A percentile compares a stretch with the other conserved stretches of the same genome.
phyloP scores from a whole-genome alignment of 495 filamentous ascomycete genomes.

The Neurospora pannonica region DNA sequence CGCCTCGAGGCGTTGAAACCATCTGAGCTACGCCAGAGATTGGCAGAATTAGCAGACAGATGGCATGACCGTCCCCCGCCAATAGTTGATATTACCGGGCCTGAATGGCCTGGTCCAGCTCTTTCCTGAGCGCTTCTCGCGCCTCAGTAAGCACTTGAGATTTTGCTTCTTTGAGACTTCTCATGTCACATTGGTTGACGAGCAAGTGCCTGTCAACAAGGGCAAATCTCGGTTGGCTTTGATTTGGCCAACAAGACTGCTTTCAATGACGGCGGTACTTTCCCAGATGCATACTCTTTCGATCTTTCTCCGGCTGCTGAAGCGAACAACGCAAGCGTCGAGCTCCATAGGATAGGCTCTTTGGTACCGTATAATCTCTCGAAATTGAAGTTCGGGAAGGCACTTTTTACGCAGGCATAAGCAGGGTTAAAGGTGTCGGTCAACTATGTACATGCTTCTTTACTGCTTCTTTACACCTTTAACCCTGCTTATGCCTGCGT shows the following conservation, averaged over 20 bases:
- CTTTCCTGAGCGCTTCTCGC: background rate
- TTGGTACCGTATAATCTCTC: too few relatives aligned
- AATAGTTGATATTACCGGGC: background rate
- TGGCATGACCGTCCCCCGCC: background rate
- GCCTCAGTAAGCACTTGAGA: background rate
- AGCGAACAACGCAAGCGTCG: background rate
- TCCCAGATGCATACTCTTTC: background rate
- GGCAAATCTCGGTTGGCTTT: background rate
- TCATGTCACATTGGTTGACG: background rate
- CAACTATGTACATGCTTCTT: too few relatives aligned
- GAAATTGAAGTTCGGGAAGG: too few relatives aligned
- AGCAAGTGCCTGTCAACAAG: background rate
- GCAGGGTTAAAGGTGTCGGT: too few relatives aligned
- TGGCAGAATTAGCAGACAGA: background rate
- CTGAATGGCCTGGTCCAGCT: background rate
- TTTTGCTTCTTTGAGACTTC: background rate
- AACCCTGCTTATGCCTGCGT: too few relatives aligned
- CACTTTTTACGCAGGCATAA: too few relatives aligned
- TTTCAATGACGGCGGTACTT: background rate
- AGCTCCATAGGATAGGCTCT: background rate
- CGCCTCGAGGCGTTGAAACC: background rate
- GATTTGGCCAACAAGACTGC: background rate
- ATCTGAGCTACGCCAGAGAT: background rate
- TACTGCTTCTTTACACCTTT: too few relatives aligned
- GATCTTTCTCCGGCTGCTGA: background rate